phyloP scores from a whole-genome alignment of 2,329 filamentous ascomycete species.

The Stagonosporopsis tanaceti region DNA sequence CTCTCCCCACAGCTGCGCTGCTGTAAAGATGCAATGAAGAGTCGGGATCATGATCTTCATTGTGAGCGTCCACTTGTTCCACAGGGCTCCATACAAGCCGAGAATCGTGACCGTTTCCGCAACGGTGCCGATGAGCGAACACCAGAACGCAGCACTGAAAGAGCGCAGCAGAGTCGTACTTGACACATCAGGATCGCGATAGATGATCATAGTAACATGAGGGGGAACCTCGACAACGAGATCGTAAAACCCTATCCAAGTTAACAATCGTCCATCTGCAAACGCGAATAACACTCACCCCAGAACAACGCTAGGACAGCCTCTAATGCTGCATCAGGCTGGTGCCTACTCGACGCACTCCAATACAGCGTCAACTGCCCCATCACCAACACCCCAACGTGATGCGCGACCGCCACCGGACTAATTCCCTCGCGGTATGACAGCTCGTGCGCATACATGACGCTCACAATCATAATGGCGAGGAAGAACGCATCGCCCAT shows the following conservation, averaged over 20 bases:
- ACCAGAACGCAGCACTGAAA: slow-evolving; percentile 16
- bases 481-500: slow-evolving; percentile 18
- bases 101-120: slow-evolving; percentile 17
- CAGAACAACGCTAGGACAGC: slow-evolving; percentile 13
- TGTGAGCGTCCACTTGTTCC: slow-evolving; percentile 13
- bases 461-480: slow-evolving; percentile 17
- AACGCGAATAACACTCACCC: not conserved
- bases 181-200: slow-evolving; percentile 12
- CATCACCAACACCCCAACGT: slow-evolving; percentile 19
- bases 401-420: slow-evolving; percentile 16
- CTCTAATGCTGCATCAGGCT: slow-evolving; percentile 12
- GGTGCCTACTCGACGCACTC: slow-evolving; percentile 12
- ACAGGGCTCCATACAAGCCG: slow-evolving; percentile 9
- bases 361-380: slow-evolving; percentile 19
- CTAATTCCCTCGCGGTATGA: slow-evolving; percentile 15
- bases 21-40: slow-evolving; percentile 18
- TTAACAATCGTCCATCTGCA: not conserved
- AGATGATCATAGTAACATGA: slow-evolving; percentile 19
- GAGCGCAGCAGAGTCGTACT: slow-evolving; percentile 3
- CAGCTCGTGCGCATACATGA: slow-evolving; percentile 19
- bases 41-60: slow-evolving; percentile 17
- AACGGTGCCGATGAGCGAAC: slow-evolving; percentile 12
- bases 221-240: slow-evolving; percentile 19
- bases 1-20: slow-evolving; percentile 18
- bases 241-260: slow-evolving; percentile 13